phyloP scores from a whole-genome alignment of 2,329 filamentous ascomycete genomes.

The Microcyclosporella mali region DNA sequence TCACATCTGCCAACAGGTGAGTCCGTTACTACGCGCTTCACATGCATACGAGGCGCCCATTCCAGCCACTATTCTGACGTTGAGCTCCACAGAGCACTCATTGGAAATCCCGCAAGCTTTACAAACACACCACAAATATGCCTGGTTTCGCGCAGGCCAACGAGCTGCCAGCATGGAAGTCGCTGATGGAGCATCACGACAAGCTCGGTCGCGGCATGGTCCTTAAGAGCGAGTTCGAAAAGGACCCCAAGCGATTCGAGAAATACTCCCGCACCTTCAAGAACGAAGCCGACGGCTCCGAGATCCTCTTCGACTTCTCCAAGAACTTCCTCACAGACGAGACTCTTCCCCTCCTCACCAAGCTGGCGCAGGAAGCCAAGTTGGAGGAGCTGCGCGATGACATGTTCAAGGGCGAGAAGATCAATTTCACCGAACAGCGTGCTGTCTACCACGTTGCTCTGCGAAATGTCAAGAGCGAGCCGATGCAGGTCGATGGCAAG shows the following conservation, averaged over 20 bases:
- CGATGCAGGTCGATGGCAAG: conserved; percentile 76
- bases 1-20: no score
- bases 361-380: conserved; percentile 85
- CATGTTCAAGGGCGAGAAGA: conserved; percentile 97
- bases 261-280: conserved; percentile 84
- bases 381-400: conserved; percentile 90
- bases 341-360: conserved; percentile 76
- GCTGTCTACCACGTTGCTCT: conserved; percentile 94
- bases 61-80: no score
- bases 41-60: no score
- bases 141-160: conserved; percentile 73
- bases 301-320: conserved; percentile 96
- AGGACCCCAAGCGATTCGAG: conserved; percentile 79
- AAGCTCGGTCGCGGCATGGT: conserved; percentile 81
- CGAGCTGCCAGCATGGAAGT: conserved; percentile 74
- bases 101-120: neutral
- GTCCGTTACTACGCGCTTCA: no score
- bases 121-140: conserved; percentile 33
- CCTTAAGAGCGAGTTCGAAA: conserved; percentile 85
- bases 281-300: conserved; percentile 68
- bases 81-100: neutral
- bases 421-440: conserved; percentile 97
- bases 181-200: conserved; percentile 86
- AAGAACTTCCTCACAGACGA: conserved; percentile 98
- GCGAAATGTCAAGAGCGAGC: conserved; percentile 79